These are phyloP conservation scores for Sequoia sempervirens DNA, from an alignment of 75 land plant genomes.

Conservation along the genomic window DNA sequence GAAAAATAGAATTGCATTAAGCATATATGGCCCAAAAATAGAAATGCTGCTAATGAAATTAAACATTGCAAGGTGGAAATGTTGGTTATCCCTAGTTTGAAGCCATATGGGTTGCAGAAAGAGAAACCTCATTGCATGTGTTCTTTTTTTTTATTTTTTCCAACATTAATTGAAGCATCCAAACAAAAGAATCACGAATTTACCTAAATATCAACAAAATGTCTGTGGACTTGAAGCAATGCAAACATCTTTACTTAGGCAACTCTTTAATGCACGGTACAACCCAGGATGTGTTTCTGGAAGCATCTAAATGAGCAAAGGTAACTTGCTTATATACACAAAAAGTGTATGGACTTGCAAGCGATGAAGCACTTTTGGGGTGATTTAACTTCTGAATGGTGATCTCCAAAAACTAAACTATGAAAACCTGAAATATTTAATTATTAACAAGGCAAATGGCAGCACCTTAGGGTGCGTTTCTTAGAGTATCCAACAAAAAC, in stretches of 20 bases:
- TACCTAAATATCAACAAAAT: neutral
- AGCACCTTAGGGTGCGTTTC: neutral
- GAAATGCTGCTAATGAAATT: neutral
- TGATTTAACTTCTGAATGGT: too few species aligned
- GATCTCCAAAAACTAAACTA: too few species aligned
- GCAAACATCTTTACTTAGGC: neutral
- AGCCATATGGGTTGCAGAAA: neutral
- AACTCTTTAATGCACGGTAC: neutral
- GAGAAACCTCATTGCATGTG: neutral
- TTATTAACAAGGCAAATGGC: neutral
- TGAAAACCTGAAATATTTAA: too few species aligned
- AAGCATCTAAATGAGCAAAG: too few species aligned
- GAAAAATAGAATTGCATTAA: too few species aligned
- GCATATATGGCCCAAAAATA: neutral
- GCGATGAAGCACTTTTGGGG: too few species aligned
- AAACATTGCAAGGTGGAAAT: neutral
- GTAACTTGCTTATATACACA: too few species aligned
- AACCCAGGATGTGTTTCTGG: too few species aligned
- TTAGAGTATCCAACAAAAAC: neutral
- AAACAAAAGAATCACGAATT: neutral
- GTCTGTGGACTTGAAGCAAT: neutral
- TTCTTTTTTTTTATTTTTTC: neutral
- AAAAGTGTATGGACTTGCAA: too few species aligned
- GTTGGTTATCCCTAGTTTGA: neutral
- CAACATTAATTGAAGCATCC: neutral